phyloP scores from a whole-genome alignment of 1,139 yeast genomes.

The Saccharomyces pastorianus region DNA sequence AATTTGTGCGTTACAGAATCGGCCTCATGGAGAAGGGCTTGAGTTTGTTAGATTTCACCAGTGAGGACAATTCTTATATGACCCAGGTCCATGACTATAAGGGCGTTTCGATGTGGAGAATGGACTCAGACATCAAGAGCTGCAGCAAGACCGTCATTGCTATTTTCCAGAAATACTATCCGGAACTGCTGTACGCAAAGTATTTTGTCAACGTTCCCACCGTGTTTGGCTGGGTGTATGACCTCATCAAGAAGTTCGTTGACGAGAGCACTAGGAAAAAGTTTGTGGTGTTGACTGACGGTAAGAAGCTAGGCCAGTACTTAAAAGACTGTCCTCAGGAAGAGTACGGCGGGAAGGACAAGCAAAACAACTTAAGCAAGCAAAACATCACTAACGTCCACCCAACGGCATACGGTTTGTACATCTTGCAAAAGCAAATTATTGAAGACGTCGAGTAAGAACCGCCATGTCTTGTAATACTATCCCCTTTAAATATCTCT shows the following conservation, averaged over 20 bases:
- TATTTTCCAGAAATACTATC: slow-evolving; percentile 71
- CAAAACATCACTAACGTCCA: slow-evolving; percentile 31
- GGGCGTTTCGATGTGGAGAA: slow-evolving; percentile 62
- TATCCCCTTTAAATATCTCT: background rate
- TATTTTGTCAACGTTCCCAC: slow-evolving; percentile 75
- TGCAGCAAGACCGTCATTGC: slow-evolving; percentile 65
- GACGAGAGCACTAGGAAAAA: slow-evolving; percentile 64
- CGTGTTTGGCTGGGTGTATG: slow-evolving; percentile 72
- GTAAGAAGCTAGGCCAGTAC: slow-evolving; percentile 43
- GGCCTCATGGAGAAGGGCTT: slow-evolving; percentile 83
- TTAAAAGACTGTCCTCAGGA: slow-evolving; percentile 48
- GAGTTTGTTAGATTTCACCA: slow-evolving; percentile 50
- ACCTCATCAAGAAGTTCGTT: slow-evolving; percentile 51
- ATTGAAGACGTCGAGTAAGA: slow-evolving; percentile 34
- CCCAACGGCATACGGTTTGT: slow-evolving; percentile 32
- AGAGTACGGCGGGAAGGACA: slow-evolving; percentile 52
- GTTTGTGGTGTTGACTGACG: slow-evolving; percentile 59
- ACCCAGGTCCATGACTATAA: slow-evolving; percentile 84
- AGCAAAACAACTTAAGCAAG: slow-evolving; percentile 26
- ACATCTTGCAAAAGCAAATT: slow-evolving; percentile 31
- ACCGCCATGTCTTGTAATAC: background rate
- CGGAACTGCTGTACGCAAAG: slow-evolving; percentile 66
- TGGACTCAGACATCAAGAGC: slow-evolving; percentile 62
- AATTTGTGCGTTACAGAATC: slow-evolving; percentile 74
- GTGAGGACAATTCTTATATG: slow-evolving; percentile 45